phyloP scores from a whole-genome alignment of 495 filamentous ascomycete species.

The Penicillium riverlandense region DNA sequence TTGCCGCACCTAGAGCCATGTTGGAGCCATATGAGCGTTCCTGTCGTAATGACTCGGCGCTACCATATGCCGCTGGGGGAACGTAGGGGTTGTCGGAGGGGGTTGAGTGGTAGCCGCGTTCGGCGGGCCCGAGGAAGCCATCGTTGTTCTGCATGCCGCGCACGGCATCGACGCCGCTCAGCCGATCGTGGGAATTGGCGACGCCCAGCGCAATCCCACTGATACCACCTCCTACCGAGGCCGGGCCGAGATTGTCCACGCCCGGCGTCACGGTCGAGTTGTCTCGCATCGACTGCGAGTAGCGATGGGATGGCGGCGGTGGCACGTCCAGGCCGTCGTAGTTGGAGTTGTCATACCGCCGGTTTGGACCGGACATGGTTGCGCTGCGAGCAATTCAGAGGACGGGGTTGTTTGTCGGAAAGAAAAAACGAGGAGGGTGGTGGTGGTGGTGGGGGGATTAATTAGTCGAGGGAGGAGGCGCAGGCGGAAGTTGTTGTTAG shows the following conservation, averaged over 20 bases:
- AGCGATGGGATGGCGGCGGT: slow-evolving; percentile 9
- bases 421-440: too few species aligned
- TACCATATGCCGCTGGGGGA: slow-evolving; percentile 20
- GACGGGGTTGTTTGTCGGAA: too few species aligned
- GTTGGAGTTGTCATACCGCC: neutral
- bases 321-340: slow-evolving; percentile 6
- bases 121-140: slow-evolving; percentile 31
- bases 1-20: slow-evolving; percentile 26
- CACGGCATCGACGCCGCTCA: slow-evolving; percentile 66
- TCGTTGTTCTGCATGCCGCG: slow-evolving; percentile 36
- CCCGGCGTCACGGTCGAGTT: slow-evolving; percentile 60
- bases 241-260: slow-evolving; percentile 65
- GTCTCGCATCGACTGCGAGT: slow-evolving; percentile 10
- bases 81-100: slow-evolving; percentile 41
- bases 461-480: too few species aligned
- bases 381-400: too few species aligned
- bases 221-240: slow-evolving; percentile 69
- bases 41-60: slow-evolving; percentile 20
- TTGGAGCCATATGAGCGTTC: slow-evolving; percentile 34
- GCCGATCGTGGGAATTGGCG: slow-evolving; percentile 62
- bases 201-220: slow-evolving; percentile 68
- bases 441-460: too few species aligned
- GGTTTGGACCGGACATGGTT: neutral
- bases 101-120: slow-evolving; percentile 36
- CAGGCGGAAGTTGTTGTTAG: neutral